Base-by-base conservation (phyloP, 306 rosid species). In the Fragaria nilgerrensis region DNA sequence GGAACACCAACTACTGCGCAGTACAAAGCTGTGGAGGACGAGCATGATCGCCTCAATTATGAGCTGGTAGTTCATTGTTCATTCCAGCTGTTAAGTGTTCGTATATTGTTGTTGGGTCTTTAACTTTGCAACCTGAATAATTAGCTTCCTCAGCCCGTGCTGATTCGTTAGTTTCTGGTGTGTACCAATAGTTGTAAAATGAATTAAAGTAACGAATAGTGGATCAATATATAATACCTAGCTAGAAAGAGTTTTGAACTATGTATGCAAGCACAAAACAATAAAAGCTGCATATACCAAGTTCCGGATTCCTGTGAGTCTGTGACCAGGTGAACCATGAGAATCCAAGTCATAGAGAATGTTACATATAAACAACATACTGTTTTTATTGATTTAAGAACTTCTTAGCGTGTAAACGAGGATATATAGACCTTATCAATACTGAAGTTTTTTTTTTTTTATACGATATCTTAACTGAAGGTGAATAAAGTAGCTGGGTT, bases 1-100 rank as follows among this genome's bases (percentile, higher is more conserved):
- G 67, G 20, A 29, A 62, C 17, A 23, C 65, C 36, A 12, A 59
- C 37, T 41, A 9, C 8, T 84, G 23, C 19, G 36, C 80, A 92
- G 98, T 75, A 25, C 5, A 87, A 84, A 82, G 82, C 87, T 45
- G 55, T 82, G 87, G 96, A 92, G 75, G 93, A 88, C 13, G 89
- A 88, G 81, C 77, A 88, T 65, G 87, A 81, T 75, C 92, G 85
- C 67, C 97, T 90, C 76, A 86, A 49, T 76, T 85, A 82, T 63
- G 86, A 84, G 77, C 88, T 92, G 96, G 98, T 94, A 83, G 67
- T 15, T 65, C 5, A 68, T 48, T 63, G n/a, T 63, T 32, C 41
- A 56, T 22, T 22, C 62, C 13, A 23, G 23, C n/a, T n/a, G n/a
- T 59, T 59, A 11, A 22, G 29, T n/a, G 62, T 22, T 32, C 41